phyloP scores from a whole-genome alignment of 169 alveolate genomes.

The Plasmodium gaboni region DNA sequence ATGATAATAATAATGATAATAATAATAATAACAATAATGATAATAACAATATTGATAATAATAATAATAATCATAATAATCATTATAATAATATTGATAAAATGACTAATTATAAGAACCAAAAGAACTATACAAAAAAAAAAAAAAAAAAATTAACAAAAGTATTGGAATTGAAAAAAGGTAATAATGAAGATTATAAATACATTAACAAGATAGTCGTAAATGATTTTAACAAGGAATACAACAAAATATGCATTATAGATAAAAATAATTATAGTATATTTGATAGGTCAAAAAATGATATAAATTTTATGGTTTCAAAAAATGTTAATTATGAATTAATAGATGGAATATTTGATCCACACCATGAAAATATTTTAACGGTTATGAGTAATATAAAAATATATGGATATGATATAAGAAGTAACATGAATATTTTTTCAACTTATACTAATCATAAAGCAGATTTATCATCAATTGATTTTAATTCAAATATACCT shows the following conservation, averaged over 20 bases:
- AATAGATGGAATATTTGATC: constrained; percentile 56
- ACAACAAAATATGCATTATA: constrained; percentile 47
- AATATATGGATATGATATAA: constrained; percentile 70
- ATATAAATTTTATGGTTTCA: constrained; percentile 41
- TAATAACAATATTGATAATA: background rate
- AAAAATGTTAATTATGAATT: constrained; percentile 26
- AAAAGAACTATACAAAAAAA: background rate
- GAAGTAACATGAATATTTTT: constrained; percentile 48
- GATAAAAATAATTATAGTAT: constrained; percentile 43
- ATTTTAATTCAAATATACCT: constrained; percentile 93
- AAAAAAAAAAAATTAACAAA: constrained; percentile 15
- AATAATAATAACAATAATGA: background rate
- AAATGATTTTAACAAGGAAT: constrained; percentile 32
- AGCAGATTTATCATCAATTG: constrained; percentile 81
- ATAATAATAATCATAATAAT: background rate
- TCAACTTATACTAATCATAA: constrained; percentile 78
- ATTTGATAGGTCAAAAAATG: constrained; percentile 26
- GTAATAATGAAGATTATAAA: background rate
- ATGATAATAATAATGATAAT: background rate
- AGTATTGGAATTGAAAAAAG: constrained; percentile 18
- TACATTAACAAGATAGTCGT: constrained; percentile 46
- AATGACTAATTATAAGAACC: background rate
- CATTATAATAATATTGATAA: background rate
- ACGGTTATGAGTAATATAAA: constrained; percentile 53
- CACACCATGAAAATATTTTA: constrained; percentile 67